A percentile compares a stretch with the other conserved stretches of the same genome.
Conservation (phyloP, 2,329 filamentous ascomycete genomes). For the Scytalidium sp. region DNA sequence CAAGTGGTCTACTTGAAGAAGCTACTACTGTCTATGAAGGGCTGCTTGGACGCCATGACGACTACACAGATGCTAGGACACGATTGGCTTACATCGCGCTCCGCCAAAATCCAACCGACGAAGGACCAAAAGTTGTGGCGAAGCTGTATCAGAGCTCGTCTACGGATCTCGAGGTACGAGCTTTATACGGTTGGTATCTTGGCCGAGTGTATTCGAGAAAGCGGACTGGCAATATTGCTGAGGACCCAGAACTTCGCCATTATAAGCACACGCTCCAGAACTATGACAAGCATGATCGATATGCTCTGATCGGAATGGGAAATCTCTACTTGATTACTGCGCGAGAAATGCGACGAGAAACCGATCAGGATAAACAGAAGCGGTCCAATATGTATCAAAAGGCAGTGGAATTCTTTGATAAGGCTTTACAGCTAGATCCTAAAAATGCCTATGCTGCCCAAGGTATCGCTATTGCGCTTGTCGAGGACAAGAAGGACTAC, state of each 20-base stretch:
- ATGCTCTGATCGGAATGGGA: constrained; percentile 94
- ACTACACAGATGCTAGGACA: constrained; percentile 89
- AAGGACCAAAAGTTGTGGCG: constrained; percentile 81
- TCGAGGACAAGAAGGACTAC: constrained; percentile 91
- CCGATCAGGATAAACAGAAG: constrained; percentile 88
- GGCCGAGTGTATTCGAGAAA: constrained; percentile 80
- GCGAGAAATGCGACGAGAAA: constrained; percentile 89
- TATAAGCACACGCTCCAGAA: constrained; percentile 95
- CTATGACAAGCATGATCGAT: constrained; percentile 97
- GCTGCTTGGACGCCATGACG: constrained; percentile 76
- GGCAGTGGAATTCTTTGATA: constrained; percentile 97
- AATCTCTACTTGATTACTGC: constrained; percentile 82
- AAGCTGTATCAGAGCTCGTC: constrained; percentile 83
- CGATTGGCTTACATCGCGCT: constrained; percentile 89
- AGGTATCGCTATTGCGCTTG: constrained; percentile 88
- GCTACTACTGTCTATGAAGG: constrained; percentile 87
- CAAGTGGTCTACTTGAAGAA: constrained; percentile 74
- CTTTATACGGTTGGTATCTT: constrained; percentile 93
- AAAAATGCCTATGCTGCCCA: constrained; percentile 96
- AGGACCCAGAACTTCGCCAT: constrained; percentile 89
- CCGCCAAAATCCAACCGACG: constrained; percentile 74
- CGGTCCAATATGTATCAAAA: constrained; percentile 82
- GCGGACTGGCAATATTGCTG: constrained; percentile 72
- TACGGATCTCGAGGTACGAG: constrained; percentile 84
- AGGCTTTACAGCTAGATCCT: constrained; percentile 89